Evolutionary conservation across 73 alveolate species (phyloP), one percentile per base, ranked within the genome.

Genomic region (Effrenium voratum): DNA sequence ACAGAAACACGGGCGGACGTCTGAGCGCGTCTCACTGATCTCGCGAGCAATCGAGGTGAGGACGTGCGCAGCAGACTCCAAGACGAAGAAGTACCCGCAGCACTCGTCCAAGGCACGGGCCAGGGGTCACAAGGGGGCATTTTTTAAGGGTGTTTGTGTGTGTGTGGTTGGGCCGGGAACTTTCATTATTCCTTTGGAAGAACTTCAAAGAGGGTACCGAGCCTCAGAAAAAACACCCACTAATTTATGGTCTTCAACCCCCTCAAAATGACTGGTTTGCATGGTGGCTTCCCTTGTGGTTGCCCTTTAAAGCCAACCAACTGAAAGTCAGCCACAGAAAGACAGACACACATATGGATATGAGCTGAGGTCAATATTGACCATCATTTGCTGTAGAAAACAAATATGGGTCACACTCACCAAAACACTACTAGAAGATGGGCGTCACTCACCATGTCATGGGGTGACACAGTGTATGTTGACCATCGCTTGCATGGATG

Each of bases 71-170:
- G 95, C 95, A 2, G 80, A 90, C 32, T 85, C 86, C 87, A 90
- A 90, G 73, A 85, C 96, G 34, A 90, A 90, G 34, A 90, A 63
- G 75, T 90, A 90, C 68, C 96, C 96, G 24, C 96, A 90, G 50
- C 96, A 90, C 30, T 44, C 96, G 55, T 90, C 96, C 73, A 90
- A 90, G 96, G 95, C 66, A 8, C 60, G 36, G 32, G 40, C 57
- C 32, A 5, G 55, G 57, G 40, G 84, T 73, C 30, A 22, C 36
- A 4, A 4, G 75, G 15, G 15, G 40, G 16, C 40, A 60, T 24
- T 24, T 10, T 60, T 32, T 60, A 36, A 60, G 30, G 75, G 40
- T 10, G 75, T 32, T 10, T 60, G 40, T 60, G 40, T 60, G 15
- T 60, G 6, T 60, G 16, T 8, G 40, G 36, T 24, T 10, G 16